phyloP scores from a whole-genome alignment of 331 rosid species.

The Cydonia oblonga region DNA sequence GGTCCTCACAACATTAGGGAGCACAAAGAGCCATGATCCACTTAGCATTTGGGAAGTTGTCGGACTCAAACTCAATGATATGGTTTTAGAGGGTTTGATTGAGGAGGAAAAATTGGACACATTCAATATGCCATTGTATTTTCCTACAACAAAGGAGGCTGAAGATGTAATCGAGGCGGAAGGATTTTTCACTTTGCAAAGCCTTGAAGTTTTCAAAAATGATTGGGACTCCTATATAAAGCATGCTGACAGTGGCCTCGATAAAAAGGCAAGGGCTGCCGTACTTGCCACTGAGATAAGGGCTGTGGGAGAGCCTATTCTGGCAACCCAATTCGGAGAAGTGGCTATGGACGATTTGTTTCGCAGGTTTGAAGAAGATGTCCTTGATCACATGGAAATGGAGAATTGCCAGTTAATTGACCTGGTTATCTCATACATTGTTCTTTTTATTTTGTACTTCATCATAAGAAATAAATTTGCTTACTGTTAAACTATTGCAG shows the following conservation, averaged over 20 bases:
- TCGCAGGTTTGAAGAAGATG: conserved; percentile 10
- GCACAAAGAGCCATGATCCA: conserved; percentile 16
- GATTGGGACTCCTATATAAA: conserved; percentile 11
- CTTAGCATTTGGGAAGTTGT: conserved; percentile 6
- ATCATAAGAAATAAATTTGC: too few relatives aligned
- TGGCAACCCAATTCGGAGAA: conserved; percentile 28
- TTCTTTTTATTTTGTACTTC: neutral
- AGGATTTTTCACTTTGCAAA: conserved; percentile 25
- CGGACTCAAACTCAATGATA: conserved; percentile 17
- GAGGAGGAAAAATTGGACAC: conserved; percentile 19
- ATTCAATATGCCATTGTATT: conserved; percentile 25
- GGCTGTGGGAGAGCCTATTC: conserved; percentile 28
- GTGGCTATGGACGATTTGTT: conserved; percentile 30
- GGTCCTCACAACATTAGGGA: conserved; percentile 24
- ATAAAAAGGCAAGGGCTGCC: conserved; percentile 7
- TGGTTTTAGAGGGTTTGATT: conserved; percentile 34
- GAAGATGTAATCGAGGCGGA: conserved; percentile 21
- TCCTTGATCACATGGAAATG: neutral
- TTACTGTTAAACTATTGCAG: too few relatives aligned
- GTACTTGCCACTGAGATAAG: conserved; percentile 2
- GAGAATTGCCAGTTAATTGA: conserved; percentile 10
- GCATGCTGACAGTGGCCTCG: neutral
- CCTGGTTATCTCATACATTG: conserved; percentile 13
- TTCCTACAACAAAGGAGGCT: conserved; percentile 20
- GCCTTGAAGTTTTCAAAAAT: conserved; percentile 1